A percentile compares a stretch with the other conserved stretches of the same genome.
Evolutionary conservation across 208 protist species (phyloP).

Genomic region (Angomonas desouzai): DNA sequence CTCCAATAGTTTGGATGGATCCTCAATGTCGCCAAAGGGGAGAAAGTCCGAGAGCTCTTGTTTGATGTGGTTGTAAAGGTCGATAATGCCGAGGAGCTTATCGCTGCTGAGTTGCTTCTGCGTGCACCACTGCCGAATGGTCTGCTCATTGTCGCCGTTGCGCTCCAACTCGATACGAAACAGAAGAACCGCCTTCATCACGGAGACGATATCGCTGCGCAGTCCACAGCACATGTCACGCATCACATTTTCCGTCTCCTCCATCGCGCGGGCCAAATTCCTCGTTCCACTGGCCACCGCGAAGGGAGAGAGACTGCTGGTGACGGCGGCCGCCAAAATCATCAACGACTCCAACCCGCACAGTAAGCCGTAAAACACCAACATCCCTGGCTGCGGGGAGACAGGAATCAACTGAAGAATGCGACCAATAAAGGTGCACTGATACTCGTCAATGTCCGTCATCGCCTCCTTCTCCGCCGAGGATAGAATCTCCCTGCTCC

Average conservation of each 20-base stretch:
- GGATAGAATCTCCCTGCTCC: conserved; percentile 24
- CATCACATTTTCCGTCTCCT: conserved; percentile 80
- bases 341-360: conserved; percentile 62
- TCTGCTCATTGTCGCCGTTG: conserved; percentile 34
- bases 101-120: conserved; percentile 62
- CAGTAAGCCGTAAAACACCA: conserved; percentile 71
- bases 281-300: conserved; percentile 26
- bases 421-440: conserved; percentile 61
- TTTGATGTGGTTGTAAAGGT: conserved; percentile 68
- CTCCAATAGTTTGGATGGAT: conserved; percentile 46
- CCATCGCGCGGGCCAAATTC: conserved; percentile 57
- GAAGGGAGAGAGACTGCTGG: conserved; percentile 61
- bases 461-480: conserved; percentile 26
- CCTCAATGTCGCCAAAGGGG: conserved; percentile 59
- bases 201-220: conserved; percentile 58
- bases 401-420: conserved; percentile 72
- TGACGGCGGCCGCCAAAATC: conserved; percentile 65
- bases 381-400: conserved; percentile 51
- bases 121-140: conserved; percentile 49
- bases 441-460: conserved; percentile 35
- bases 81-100: conserved; percentile 58
- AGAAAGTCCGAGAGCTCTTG: conserved; percentile 56
- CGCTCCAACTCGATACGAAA: conserved; percentile 31
- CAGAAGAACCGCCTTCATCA: conserved; percentile 58
- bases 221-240: conserved; percentile 45